These are phyloP conservation scores for Kurtzmaniella quercitrusa DNA, from an alignment of 1,139 yeast species.

Conservation along the genomic window DNA sequence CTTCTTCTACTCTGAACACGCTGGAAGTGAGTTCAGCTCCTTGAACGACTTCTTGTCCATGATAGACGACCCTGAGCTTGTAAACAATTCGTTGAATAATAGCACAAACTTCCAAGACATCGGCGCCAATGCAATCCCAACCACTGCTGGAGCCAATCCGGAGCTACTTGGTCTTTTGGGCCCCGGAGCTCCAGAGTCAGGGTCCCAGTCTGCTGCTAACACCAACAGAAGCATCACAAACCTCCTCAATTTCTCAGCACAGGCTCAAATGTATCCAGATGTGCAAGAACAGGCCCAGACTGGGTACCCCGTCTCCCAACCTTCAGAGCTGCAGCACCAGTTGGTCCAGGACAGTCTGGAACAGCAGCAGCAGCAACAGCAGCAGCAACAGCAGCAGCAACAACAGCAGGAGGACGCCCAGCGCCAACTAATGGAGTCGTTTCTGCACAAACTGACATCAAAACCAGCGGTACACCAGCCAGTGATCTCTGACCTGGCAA, in stretches of 20 bases:
- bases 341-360: background rate
- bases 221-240: slow-evolving; percentile 6
- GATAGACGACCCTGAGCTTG: slow-evolving; percentile 79
- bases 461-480: slow-evolving; percentile 30
- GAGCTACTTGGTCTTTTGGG: slow-evolving; percentile 1
- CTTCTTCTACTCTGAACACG: slow-evolving; percentile 83
- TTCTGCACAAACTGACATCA: slow-evolving; percentile 5
- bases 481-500: slow-evolving; percentile 69
- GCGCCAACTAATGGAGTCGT: slow-evolving; percentile 3
- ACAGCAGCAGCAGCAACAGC: slow-evolving; percentile 4
- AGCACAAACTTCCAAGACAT: slow-evolving; percentile 12
- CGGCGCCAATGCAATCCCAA: slow-evolving; percentile 4
- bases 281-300: slow-evolving; percentile 7
- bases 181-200: slow-evolving; percentile 17
- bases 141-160: slow-evolving; percentile 2
- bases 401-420: slow-evolving; percentile 5
- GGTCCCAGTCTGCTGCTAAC: slow-evolving; percentile 10
- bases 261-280: slow-evolving; percentile 7
- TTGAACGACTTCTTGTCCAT: slow-evolving; percentile 84
- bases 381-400: slow-evolving; percentile 5
- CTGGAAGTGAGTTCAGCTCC: slow-evolving; percentile 89
- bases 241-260: slow-evolving; percentile 6
- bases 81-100: slow-evolving; percentile 45
- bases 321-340: slow-evolving; percentile 6
- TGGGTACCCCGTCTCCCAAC: slow-evolving; percentile 3